These are phyloP conservation scores for Micractinium conductrix DNA, from an alignment of 139 green algal species.

Conservation along the genomic window DNA sequence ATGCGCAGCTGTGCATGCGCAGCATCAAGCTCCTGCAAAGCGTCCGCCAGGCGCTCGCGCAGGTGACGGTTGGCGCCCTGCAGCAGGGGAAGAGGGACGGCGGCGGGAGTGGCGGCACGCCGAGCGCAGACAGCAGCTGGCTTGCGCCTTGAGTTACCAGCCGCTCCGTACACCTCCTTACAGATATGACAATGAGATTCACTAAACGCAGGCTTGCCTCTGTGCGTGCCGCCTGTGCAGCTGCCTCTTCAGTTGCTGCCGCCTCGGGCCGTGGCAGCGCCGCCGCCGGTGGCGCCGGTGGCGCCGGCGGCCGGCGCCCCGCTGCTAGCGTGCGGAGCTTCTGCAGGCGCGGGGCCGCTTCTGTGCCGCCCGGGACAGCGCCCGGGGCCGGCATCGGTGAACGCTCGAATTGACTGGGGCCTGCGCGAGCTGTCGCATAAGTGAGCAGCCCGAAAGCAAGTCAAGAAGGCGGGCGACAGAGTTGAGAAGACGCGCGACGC, in stretches of 20 bases:
- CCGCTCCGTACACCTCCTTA: too few relatives aligned
- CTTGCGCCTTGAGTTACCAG: background rate
- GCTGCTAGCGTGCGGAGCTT: background rate
- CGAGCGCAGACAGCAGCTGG: background rate
- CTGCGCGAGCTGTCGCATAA: background rate
- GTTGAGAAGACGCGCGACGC: too few relatives aligned
- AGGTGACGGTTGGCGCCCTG: constrained; percentile 50
- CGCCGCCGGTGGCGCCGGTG: background rate
- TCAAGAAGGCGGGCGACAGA: too few relatives aligned
- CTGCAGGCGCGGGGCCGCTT: too few relatives aligned
- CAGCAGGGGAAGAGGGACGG: background rate
- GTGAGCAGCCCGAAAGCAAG: too few relatives aligned
- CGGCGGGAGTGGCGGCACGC: too few relatives aligned
- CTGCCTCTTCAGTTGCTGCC: too few relatives aligned
- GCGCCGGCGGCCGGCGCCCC: too few relatives aligned
- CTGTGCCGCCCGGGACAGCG: too few relatives aligned
- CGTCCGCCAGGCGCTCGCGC: constrained; percentile 32
- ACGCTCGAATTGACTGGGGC: background rate
- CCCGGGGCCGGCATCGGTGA: too few relatives aligned
- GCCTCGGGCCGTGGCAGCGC: background rate
- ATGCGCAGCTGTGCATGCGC: constrained; percentile 16
- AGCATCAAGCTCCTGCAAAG: constrained; percentile 26
- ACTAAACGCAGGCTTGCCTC: background rate
- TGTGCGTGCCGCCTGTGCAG: background rate
- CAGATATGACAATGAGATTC: background rate